Conservation (phyloP, 495 filamentous ascomycete species). For the Elasticomyces elasticus region DNA sequence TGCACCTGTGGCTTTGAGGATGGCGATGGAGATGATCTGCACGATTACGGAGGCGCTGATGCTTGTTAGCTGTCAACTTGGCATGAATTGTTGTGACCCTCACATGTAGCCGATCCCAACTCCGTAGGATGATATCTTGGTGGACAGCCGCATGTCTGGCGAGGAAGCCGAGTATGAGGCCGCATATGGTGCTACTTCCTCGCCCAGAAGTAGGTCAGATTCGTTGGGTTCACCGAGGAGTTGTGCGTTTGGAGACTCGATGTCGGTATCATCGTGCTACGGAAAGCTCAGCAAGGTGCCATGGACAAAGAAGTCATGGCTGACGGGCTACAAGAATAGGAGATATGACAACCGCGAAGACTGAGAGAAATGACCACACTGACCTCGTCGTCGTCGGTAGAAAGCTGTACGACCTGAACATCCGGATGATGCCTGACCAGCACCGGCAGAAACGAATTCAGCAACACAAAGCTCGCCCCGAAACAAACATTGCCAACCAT, state of each 20-base stretch:
- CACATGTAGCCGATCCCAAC: constrained; percentile 37
- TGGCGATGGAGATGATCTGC: constrained; percentile 31
- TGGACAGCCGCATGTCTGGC: constrained; percentile 31
- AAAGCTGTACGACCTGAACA: constrained; percentile 42
- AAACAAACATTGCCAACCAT: constrained; percentile 79
- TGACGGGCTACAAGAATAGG: no score
- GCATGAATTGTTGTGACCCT: no score
- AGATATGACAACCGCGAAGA: not conserved
- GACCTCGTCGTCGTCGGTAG: constrained; percentile 8
- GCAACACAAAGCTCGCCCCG: constrained; percentile 36
- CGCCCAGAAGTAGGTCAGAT: constrained; percentile 25
- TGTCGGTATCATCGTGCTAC: not conserved
- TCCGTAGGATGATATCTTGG: constrained; percentile 35
- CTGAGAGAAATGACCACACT: not conserved
- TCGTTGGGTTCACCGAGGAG: constrained; percentile 23
- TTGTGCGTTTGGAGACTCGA: constrained; percentile 7
- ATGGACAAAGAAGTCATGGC: no score
- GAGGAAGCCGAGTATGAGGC: constrained; percentile 22
- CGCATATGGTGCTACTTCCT: constrained; percentile 19
- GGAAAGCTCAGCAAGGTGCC: not conserved
- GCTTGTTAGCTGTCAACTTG: no score
- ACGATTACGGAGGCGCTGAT: constrained; percentile 32
- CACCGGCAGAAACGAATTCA: constrained; percentile 39
- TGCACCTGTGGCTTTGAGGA: constrained; percentile 23
- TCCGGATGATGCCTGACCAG: constrained; percentile 41